Evolutionary conservation across 2,329 filamentous ascomycete species (phyloP).

Genomic region (Aspergillus eucalypticola): DNA sequence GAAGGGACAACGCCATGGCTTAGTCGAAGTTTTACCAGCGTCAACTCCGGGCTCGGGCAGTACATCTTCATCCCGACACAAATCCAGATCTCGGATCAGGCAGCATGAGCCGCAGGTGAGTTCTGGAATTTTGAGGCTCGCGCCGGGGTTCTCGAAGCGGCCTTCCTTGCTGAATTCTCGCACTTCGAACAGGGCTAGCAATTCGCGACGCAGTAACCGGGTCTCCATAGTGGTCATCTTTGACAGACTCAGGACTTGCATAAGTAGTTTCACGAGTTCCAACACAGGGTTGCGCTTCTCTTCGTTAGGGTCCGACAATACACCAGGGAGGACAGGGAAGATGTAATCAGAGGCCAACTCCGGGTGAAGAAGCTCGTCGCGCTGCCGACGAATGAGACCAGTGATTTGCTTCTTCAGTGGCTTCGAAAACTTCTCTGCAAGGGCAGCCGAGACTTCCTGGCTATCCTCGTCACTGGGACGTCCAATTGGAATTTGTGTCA

Average conservation of each 20-base stretch:
- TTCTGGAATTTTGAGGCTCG: conserved; percentile 70
- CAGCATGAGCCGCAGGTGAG: conserved; percentile 90
- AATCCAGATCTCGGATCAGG: conserved; percentile 80
- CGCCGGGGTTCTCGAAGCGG: conserved; percentile 82
- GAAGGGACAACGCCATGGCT: conserved; percentile 72
- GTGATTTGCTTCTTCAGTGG: conserved; percentile 87
- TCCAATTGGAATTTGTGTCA: conserved; percentile 63
- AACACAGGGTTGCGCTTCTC: conserved; percentile 73
- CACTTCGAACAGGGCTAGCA: conserved; percentile 87
- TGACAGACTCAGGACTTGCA: conserved; percentile 88
- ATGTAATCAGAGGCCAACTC: conserved; percentile 83
- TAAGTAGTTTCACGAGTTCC: conserved; percentile 87
- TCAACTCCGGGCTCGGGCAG: conserved; percentile 54
- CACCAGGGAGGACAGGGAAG: conserved; percentile 72
- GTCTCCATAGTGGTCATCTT: conserved; percentile 88
- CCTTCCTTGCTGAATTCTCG: conserved; percentile 89
- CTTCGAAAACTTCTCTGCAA: conserved; percentile 82
- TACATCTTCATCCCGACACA: conserved; percentile 86
- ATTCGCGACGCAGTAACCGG: conserved; percentile 81
- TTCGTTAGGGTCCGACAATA: conserved; percentile 51
- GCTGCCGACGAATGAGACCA: conserved; percentile 77
- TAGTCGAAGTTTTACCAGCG: conserved; percentile 35
- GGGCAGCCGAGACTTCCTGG: conserved; percentile 63
- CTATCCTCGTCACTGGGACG: conserved; percentile 61
- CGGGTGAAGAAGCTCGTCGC: conserved; percentile 83